Evolutionary conservation across 371 early-diverging fungal genomes (phyloP).

Genomic region (Mortierella polycephala): DNA sequence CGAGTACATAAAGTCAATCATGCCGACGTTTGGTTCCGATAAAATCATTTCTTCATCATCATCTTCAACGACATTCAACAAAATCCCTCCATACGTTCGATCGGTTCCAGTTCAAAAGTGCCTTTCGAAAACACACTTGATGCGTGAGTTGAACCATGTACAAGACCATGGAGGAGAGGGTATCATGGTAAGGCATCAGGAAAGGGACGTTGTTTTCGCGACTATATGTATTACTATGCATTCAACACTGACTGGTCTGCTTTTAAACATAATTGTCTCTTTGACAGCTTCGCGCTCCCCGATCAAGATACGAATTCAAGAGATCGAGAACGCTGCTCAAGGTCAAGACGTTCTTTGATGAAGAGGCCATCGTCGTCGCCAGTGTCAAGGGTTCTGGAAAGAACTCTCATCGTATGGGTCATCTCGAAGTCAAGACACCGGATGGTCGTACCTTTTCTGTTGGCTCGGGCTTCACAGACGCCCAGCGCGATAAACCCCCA

Average conservation of each 20-base stretch:
- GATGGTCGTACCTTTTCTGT: slow-evolving; percentile 64
- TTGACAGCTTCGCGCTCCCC: slow-evolving; percentile 36
- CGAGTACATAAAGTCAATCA: slow-evolving; percentile 47
- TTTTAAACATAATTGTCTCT: not conserved
- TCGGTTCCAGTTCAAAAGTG: slow-evolving; percentile 57
- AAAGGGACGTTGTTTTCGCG: not conserved
- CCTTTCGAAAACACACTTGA: slow-evolving; percentile 52
- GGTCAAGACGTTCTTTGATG: slow-evolving; percentile 70
- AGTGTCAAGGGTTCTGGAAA: slow-evolving; percentile 60
- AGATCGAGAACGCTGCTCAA: slow-evolving; percentile 67
- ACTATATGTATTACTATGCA: slow-evolving; percentile 18
- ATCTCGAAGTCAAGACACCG: slow-evolving; percentile 61
- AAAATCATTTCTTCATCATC: slow-evolving; percentile 12
- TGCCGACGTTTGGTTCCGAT: slow-evolving; percentile 36
- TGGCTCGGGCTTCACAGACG: slow-evolving; percentile 66
- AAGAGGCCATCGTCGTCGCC: slow-evolving; percentile 64
- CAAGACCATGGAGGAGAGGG: slow-evolving; percentile 67
- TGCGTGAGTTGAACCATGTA: slow-evolving; percentile 56
- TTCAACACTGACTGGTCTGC: slow-evolving; percentile 28
- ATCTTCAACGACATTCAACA: slow-evolving; percentile 9
- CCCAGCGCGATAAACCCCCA: slow-evolving; percentile 62
- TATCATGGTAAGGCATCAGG: slow-evolving; percentile 56
- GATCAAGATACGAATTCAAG: slow-evolving; percentile 51
- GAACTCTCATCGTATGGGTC: slow-evolving; percentile 58
- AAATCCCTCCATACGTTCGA: slow-evolving; percentile 31